Conservation (phyloP, 805 yeast genomes). For the Yarrowia sp. region DNA sequence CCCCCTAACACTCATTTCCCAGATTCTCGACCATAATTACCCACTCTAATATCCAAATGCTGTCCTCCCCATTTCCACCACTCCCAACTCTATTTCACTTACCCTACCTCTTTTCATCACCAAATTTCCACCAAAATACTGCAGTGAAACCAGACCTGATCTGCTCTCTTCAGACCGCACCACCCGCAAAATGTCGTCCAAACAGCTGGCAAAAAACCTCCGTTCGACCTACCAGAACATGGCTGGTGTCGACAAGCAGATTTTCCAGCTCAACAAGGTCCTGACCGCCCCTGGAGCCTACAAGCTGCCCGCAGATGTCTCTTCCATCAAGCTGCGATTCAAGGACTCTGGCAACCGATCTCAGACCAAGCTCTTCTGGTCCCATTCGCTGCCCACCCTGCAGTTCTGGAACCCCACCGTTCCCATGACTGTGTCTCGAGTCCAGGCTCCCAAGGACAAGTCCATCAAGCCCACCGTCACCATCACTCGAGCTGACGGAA, state of each 20-base stretch:
- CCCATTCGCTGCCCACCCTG: slow-evolving; percentile 34
- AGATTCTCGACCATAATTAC: no score
- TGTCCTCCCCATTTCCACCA: neutral
- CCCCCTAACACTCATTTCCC: no score
- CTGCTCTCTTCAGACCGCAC: slow-evolving; percentile 18
- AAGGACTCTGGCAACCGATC: slow-evolving; percentile 42
- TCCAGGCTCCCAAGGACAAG: slow-evolving; percentile 33
- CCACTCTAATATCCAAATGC: no score
- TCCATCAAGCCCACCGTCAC: slow-evolving; percentile 30
- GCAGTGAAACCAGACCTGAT: slow-evolving; percentile 15
- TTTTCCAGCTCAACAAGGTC: slow-evolving; percentile 45
- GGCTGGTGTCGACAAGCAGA: slow-evolving; percentile 42
- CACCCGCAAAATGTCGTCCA: slow-evolving; percentile 21
- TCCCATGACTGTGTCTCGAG: slow-evolving; percentile 32
- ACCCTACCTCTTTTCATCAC: slow-evolving; percentile 35
- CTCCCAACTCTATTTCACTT: slow-evolving; percentile 5
- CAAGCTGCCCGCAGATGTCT: slow-evolving; percentile 44
- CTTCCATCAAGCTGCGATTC: slow-evolving; percentile 45
- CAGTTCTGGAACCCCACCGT: slow-evolving; percentile 37
- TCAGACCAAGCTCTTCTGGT: slow-evolving; percentile 39
- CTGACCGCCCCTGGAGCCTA: slow-evolving; percentile 48
- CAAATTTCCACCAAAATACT: slow-evolving; percentile 24
- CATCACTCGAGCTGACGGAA: slow-evolving; percentile 15
- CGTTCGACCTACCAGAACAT: slow-evolving; percentile 37
- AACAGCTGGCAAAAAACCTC: slow-evolving; percentile 32